These are phyloP conservation scores for Bruguiera gymnorhiza DNA, from an alignment of 345 rosid species.

Conservation along the genomic window DNA sequence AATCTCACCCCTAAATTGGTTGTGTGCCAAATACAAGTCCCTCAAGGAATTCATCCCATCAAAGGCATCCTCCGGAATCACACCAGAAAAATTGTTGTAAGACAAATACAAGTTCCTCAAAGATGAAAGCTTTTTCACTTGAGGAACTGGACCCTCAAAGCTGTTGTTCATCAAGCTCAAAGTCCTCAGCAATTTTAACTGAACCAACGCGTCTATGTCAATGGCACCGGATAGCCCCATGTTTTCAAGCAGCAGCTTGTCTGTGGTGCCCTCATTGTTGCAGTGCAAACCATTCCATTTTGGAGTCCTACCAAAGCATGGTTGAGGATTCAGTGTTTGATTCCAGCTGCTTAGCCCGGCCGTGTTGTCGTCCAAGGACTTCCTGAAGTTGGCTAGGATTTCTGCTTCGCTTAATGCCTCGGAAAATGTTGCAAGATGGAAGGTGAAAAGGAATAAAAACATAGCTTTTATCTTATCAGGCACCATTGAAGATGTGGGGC, in stretches of 20 bases:
- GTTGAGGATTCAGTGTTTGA: conserved; percentile 14
- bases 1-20: conserved; percentile 47
- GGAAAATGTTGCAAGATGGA: not conserved
- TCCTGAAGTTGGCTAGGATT: conserved; percentile 51
- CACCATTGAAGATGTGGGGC: not conserved
- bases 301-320: conserved; percentile 27
- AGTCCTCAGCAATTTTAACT: conserved; percentile 36
- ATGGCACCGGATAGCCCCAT: conserved; percentile 54
- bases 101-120: conserved; percentile 55
- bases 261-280: conserved; percentile 25
- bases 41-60: conserved; percentile 44
- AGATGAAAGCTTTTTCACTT: conserved; percentile 30
- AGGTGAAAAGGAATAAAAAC: not conserved
- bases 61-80: conserved; percentile 41
- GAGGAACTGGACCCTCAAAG: conserved; percentile 59
- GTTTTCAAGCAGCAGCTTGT: conserved; percentile 45
- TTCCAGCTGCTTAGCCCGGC: conserved; percentile 39
- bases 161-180: conserved; percentile 58
- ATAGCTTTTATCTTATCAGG: not conserved
- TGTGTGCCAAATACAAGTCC: conserved; percentile 51
- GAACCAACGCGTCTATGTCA: conserved; percentile 38
- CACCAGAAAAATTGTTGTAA: conserved; percentile 51
- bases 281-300: conserved; percentile 66
- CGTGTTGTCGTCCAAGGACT: conserved; percentile 33
- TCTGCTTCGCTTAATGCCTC: conserved; percentile 34